Evolutionary conservation across 306 rosid genomes (phyloP).

Genomic region (Fragaria iinumae): DNA sequence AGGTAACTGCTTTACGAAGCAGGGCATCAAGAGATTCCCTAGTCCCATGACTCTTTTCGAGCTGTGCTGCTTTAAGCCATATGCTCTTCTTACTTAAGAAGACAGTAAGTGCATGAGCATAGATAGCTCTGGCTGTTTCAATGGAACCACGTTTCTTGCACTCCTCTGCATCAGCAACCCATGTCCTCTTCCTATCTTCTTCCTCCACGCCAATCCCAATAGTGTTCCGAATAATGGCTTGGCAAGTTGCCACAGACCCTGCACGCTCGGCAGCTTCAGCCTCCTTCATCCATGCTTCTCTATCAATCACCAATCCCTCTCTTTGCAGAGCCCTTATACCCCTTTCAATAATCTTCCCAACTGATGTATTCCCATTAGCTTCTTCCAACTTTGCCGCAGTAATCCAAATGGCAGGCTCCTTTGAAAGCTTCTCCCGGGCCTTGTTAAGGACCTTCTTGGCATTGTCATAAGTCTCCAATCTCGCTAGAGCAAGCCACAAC

Average conservation of each 20-base stretch:
- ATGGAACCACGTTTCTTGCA: conserved; percentile 90
- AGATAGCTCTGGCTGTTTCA: conserved; percentile 88
- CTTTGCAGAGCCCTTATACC: conserved; percentile 89
- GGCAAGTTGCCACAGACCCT: conserved; percentile 76
- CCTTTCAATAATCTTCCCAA: conserved; percentile 79
- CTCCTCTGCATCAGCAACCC: conserved; percentile 98
- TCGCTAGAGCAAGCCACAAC: conserved; percentile 85
- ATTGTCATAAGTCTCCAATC: conserved; percentile 82
- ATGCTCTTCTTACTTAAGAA: conserved; percentile 90
- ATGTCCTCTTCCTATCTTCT: conserved; percentile 92
- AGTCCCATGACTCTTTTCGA: conserved; percentile 89
- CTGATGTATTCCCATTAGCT: conserved; percentile 87
- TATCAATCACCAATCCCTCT: conserved; percentile 68
- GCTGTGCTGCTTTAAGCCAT: conserved; percentile 96
- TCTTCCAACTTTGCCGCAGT: conserved; percentile 92
- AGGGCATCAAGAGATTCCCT: conserved; percentile 88
- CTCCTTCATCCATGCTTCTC: conserved; percentile 92
- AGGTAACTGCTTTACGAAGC: conserved; percentile 79
- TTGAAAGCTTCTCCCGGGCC: conserved; percentile 74
- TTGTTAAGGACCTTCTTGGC: conserved; percentile 80
- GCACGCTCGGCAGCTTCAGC: conserved; percentile 95
- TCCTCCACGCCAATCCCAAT: conserved; percentile 89
- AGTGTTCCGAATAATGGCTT: conserved; percentile 65
- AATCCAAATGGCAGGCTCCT: conserved; percentile 90
- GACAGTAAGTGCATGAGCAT: conserved; percentile 78